These are phyloP conservation scores for Chlorella sorokiniana DNA, from an alignment of 139 green algal species.

Conservation along the genomic window DNA sequence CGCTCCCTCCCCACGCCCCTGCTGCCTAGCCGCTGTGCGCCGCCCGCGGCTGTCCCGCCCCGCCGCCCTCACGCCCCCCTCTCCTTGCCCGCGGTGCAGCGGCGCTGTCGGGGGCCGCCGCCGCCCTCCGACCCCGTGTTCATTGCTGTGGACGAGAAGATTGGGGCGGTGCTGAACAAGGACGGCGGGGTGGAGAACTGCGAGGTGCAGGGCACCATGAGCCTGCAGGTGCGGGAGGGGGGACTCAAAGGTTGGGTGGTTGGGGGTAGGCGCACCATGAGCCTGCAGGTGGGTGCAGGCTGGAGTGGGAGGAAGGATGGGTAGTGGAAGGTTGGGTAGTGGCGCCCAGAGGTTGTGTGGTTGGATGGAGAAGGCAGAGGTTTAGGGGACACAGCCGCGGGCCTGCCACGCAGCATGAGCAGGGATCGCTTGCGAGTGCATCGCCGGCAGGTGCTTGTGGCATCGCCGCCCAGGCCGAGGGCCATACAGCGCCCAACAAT, in stretches of 20 bases:
- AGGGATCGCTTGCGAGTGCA: no score
- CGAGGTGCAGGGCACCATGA: conserved; percentile 93
- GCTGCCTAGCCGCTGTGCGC: neutral
- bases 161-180: conserved; percentile 83
- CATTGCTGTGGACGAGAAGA: conserved; percentile 82
- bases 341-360: no score
- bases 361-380: no score
- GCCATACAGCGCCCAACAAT: no score
- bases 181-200: conserved; percentile 93
- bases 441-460: no score
- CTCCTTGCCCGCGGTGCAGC: neutral
- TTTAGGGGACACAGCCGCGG: no score
- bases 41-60: neutral
- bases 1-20: neutral
- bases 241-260: neutral
- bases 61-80: neutral
- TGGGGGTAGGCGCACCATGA: neutral
- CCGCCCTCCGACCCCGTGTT: conserved; percentile 58
- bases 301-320: no score
- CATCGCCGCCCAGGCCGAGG: no score
- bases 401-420: no score
- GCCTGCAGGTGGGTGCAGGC: neutral
- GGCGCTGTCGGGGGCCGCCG: neutral
- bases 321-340: no score
- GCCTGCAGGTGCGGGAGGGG: conserved; percentile 60